Evolutionary conservation across 768 basidiomycete genomes (phyloP), one percentile per base, ranked within the genome.

Genomic region (Sutorius australiensis): DNA sequence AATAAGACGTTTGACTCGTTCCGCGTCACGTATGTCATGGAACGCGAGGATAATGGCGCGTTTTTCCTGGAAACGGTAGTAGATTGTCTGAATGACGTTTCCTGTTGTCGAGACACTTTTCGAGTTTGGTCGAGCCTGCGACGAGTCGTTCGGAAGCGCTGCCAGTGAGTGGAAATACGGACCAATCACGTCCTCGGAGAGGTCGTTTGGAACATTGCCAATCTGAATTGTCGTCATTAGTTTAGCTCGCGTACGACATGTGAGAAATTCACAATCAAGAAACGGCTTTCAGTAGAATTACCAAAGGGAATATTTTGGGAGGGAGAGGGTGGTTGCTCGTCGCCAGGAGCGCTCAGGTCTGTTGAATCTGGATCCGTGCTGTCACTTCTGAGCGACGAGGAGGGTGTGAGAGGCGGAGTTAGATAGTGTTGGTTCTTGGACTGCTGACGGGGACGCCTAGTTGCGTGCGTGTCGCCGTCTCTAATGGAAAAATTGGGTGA

Each of bases 371-470:
- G 66, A 33, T 67, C 70, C 14, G 68, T 62, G 17, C 63, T 63
- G 34, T 76, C 75, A 34, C 68, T 70, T 51, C 66, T 72, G 58
- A 78, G 72, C 0, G 78, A 76, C 8, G 83, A 84, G 1, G 86
- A 82, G 0, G 86, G 86, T 1, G 86, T 87, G 40, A 88, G 76
- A 11, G 86, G 87, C 32, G 86, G 86, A 0, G 86, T 87, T 48
- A 86, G 73, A 39, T 83, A 72, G 21, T 69, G 62, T 24, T 70
- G 65, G 17, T 67, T 66, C 46, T 59, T 70, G 16, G 65, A 38
- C 27, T 61, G 61, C 24, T 63, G 68, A 27, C 31, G 54, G 21
- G 58, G 28, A 10, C 54, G 63, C 47, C 57, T 68, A 11, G 28
- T 27, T 46, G 41, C 31, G 44, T 55, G 63, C 5, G 43, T 24